Percentiles rank a stretch among this genome's conserved stretches.
These are phyloP conservation scores for Lupinus albus DNA, from an alignment of 306 rosid species.

Conservation along the genomic window DNA sequence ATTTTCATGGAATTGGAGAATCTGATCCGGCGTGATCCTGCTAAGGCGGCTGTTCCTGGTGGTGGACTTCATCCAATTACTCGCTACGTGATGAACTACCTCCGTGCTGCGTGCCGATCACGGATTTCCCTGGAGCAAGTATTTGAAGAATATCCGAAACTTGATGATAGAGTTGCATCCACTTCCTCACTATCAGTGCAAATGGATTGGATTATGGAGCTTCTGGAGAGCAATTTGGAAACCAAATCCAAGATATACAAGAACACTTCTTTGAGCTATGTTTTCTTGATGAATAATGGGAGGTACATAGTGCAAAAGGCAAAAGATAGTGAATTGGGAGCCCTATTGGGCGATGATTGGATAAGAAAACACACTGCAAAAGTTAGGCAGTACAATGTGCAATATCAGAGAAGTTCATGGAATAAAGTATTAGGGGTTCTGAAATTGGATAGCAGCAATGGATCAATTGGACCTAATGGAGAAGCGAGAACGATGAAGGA, in stretches of 20 bases:
- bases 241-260: conserved; percentile 82
- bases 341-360: conserved; percentile 86
- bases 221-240: conserved; percentile 82
- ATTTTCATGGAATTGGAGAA: conserved; percentile 96
- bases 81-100: conserved; percentile 96
- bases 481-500: conserved; percentile 68
- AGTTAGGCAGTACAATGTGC: conserved; percentile 62
- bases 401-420: conserved; percentile 87
- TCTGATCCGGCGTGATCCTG: conserved; percentile 84
- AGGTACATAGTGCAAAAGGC: conserved; percentile 84
- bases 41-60: conserved; percentile 74
- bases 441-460: conserved; percentile 60
- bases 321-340: conserved; percentile 72
- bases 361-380: conserved; percentile 76
- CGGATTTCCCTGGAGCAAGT: conserved; percentile 74
- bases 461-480: conserved; percentile 51
- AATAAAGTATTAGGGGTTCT: conserved; percentile 59
- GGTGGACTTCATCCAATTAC: conserved; percentile 94
- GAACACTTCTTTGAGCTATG: conserved; percentile 65
- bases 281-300: conserved; percentile 91
- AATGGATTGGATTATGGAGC: conserved; percentile 92
- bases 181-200: conserved; percentile 68
- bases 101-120: conserved; percentile 81
- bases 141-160: conserved; percentile 64
- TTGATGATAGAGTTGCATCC: conserved; percentile 51